Evolutionary conservation across 1,284 basidiomycete species (phyloP).

Genomic region (Puccinia coronata): DNA sequence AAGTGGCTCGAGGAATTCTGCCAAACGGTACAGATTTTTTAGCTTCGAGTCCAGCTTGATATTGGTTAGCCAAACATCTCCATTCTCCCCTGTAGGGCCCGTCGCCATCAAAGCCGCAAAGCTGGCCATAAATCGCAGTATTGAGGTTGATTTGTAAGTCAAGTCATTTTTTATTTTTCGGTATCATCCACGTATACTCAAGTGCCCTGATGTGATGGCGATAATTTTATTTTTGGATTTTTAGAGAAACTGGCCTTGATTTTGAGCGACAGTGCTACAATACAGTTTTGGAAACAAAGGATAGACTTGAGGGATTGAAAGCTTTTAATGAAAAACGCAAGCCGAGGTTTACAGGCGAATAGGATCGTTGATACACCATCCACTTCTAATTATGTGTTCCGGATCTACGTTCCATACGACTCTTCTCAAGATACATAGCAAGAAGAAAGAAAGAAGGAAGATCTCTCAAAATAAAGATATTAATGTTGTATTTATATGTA

Average conservation of each 20-base stretch:
- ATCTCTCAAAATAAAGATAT: neutral
- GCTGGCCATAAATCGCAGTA: slow-evolving; percentile 77
- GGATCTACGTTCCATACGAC: neutral
- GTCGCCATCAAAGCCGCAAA: slow-evolving; percentile 86
- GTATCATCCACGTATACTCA: neutral
- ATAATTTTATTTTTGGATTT: slow-evolving; percentile 3
- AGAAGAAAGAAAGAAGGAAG: neutral
- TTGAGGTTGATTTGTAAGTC: slow-evolving; percentile 70
- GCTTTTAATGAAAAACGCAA: slow-evolving; percentile 86
- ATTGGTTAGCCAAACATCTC: neutral
- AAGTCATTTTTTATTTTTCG: neutral
- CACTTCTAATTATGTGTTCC: neutral
- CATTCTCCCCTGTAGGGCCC: slow-evolving; percentile 68
- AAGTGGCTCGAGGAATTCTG: slow-evolving; percentile 69
- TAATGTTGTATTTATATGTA: slow-evolving; percentile 10
- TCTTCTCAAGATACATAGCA: neutral
- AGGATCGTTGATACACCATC: slow-evolving; percentile 50
- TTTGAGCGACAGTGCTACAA: slow-evolving; percentile 86
- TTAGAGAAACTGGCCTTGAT: slow-evolving; percentile 68
- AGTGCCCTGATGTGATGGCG: neutral
- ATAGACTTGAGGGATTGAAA: slow-evolving; percentile 78
- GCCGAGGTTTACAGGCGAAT: slow-evolving; percentile 81
- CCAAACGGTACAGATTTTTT: slow-evolving; percentile 66
- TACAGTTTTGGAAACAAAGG: slow-evolving; percentile 73
- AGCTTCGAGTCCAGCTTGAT: slow-evolving; percentile 43